Conservation (phyloP, 129 eudicot genomes). For the Glebionis coronaria region DNA sequence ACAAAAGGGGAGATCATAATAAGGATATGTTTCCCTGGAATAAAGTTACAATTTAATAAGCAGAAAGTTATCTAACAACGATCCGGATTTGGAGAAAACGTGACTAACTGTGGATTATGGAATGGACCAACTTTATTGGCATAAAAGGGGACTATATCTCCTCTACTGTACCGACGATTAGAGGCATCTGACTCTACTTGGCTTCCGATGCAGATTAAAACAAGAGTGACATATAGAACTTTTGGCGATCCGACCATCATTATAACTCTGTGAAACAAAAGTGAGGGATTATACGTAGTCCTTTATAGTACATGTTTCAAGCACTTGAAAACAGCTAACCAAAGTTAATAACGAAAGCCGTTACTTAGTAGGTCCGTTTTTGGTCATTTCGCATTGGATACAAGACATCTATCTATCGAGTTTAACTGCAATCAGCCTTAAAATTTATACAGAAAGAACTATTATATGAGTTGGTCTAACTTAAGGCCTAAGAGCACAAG, state of each 20-base stretch:
- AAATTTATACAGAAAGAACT: no score
- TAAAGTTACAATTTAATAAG: not conserved
- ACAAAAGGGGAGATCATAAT: constrained; percentile 38
- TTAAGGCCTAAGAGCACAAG: no score
- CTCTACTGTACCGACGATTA: constrained; percentile 33
- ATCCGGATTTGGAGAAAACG: not conserved
- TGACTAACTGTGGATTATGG: constrained; percentile 24
- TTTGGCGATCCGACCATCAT: no score
- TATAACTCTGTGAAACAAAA: not conserved
- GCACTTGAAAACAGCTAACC: no score
- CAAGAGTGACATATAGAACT: no score
- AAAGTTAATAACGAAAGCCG: no score
- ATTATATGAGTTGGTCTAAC: no score
- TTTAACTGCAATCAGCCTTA: no score
- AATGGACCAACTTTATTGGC: constrained; percentile 42
- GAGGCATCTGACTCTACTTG: constrained; percentile 31
- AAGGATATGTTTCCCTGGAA: constrained; percentile 42
- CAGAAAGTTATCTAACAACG: not conserved
- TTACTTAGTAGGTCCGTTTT: no score
- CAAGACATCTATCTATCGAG: no score
- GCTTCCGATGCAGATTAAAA: constrained; percentile 10
- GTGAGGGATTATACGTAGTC: not conserved
- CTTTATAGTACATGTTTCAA: no score
- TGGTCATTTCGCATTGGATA: no score
- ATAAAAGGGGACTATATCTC: constrained; percentile 45